Evolutionary conservation across 768 basidiomycete species (phyloP), one percentile per base, ranked within the genome.

Genomic region (Lentinula raphanica): DNA sequence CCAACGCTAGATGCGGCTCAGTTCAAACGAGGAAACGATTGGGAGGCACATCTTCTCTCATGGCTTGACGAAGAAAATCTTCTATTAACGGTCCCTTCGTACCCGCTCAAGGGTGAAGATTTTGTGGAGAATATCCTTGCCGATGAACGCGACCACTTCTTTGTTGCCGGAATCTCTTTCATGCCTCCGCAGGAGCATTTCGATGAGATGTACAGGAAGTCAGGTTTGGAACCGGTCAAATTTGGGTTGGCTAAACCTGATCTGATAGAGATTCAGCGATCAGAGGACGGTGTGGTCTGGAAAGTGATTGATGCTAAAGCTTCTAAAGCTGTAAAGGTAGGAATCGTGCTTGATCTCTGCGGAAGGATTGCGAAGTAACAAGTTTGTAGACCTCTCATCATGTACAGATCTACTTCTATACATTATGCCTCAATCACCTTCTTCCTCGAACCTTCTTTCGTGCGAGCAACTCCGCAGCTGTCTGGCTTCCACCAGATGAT

Each of bases 371-470:
- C 23, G 19, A 13, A 32, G 32, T 28, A 40, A 51, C 40, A 19
- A 27, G 23, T 28, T 9, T 23, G 45, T 49, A 81, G 79, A 76
- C 79, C 23, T 74, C 79, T 7, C 80, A 82, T 61, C 77, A 79
- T 49, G 75, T 76, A 35, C 80, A 82, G 65, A 77, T 80, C 19
- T 80, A 79, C 64, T 79, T 80, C 58, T 81, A 82, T 62, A 75
- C 73, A 5, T 60, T 78, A 15, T 82, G 79, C 58, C 65, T 81
- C 17, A 64, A 67, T 21, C 67, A 72, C 56, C 64, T 80, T 11
- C 72, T 82, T 25, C 65, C 67, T 12, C 58, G 56, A 35, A 65
- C 71, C 3, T 65, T 66, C n/a, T 78, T 75, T 60, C 63, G 61
- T 29, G 62, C 66, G 12, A 62, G 69, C n/a, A 71, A 70, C 27